Evolutionary conservation across 805 yeast species (phyloP).

Genomic region (Ogataea nonfermentans): DNA sequence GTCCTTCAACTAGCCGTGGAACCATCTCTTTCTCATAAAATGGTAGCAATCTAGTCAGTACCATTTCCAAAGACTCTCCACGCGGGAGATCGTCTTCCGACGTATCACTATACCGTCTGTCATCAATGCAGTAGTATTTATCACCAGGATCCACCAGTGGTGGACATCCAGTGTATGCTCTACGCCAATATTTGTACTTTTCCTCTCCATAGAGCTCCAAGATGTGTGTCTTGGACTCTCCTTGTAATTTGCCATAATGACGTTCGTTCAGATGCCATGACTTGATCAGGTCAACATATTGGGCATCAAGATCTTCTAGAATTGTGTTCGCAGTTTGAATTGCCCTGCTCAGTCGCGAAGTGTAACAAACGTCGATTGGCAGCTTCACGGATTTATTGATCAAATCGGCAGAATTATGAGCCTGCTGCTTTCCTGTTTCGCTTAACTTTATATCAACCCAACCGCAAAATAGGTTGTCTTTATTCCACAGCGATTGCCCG

Average conservation of each 20-base stretch:
- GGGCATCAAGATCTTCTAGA: conserved; percentile 50
- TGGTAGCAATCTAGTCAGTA: conserved; percentile 62
- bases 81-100: conserved; percentile 53
- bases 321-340: conserved; percentile 72
- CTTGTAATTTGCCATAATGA: conserved; percentile 82
- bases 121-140: conserved; percentile 35
- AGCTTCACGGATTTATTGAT: conserved; percentile 43
- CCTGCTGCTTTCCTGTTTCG: conserved; percentile 65
- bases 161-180: conserved; percentile 76
- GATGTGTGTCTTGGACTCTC: conserved; percentile 67
- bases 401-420: conserved; percentile 59
- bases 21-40: conserved; percentile 54
- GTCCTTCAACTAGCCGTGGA: conserved; percentile 44
- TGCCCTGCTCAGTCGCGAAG: conserved; percentile 72
- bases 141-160: conserved; percentile 43
- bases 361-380: conserved; percentile 59
- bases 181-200: conserved; percentile 74
- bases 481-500: conserved; percentile 81
- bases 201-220: conserved; percentile 66
- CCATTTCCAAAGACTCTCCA: conserved; percentile 75
- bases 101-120: conserved; percentile 44
- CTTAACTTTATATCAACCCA: conserved; percentile 80
- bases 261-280: conserved; percentile 82
- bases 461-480: conserved; percentile 75
- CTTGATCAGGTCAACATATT: conserved; percentile 51